phyloP scores from a whole-genome alignment of 1,139 yeast genomes.

The Candida dubliniensis region DNA sequence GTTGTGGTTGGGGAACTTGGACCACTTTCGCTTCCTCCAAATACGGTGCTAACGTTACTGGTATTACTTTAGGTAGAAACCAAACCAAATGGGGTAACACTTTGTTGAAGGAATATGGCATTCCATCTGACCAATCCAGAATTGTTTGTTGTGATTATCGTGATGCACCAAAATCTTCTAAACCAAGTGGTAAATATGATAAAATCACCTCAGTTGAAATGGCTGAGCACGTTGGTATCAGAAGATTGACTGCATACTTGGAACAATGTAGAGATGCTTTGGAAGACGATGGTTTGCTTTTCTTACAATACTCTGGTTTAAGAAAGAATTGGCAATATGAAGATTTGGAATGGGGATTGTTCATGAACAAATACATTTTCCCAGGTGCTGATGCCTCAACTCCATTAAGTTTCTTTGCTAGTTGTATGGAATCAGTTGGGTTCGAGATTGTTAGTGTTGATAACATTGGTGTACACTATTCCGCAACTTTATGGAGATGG shows the following conservation, averaged over 20 bases:
- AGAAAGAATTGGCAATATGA: conserved; percentile 95
- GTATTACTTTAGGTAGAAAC: conserved; percentile 85
- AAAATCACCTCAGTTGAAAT: conserved; percentile 90
- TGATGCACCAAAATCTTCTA: conserved; percentile 75
- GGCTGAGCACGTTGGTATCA: conserved; percentile 96
- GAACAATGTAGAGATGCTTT: conserved; percentile 80
- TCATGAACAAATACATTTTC: conserved; percentile 94
- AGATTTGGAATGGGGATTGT: conserved; percentile 91
- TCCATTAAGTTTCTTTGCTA: conserved; percentile 80
- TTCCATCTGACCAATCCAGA: conserved; percentile 65
- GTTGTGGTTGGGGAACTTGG: conserved; percentile 97
- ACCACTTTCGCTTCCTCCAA: conserved; percentile 81
- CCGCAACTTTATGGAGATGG: conserved; percentile 93
- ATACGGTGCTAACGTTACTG: conserved; percentile 85
- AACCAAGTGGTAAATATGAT: conserved; percentile 65
- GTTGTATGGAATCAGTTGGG: conserved; percentile 78
- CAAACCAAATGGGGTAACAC: conserved; percentile 89
- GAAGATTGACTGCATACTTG: conserved; percentile 75
- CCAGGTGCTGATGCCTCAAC: conserved; percentile 98
- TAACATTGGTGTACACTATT: conserved; percentile 90
- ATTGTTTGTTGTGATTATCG: conserved; percentile 87
- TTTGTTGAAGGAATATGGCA: conserved; percentile 67
- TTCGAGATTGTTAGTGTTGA: conserved; percentile 84
- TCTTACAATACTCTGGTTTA: conserved; percentile 85
- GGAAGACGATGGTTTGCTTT: conserved; percentile 89